Conservation (phyloP, 495 filamentous ascomycete genomes). For the Tirmania nivea region DNA sequence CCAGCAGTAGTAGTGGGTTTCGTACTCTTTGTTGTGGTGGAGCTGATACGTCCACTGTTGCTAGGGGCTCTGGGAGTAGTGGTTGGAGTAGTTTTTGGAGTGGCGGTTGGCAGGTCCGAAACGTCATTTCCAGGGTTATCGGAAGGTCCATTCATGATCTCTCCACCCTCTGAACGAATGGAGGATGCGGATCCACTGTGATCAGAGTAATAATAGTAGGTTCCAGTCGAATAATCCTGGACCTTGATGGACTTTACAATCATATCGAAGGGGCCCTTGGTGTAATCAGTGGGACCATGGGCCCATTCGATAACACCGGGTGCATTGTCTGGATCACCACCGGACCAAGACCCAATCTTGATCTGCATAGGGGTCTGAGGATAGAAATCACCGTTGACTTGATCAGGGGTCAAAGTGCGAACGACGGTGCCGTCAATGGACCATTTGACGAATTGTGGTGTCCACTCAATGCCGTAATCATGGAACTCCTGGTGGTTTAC, state of each 20-base stretch:
- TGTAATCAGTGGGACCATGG: conserved; percentile 53
- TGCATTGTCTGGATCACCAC: conserved; percentile 51
- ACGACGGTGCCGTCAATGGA: conserved; percentile 49
- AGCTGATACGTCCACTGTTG: neutral
- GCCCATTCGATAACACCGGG: conserved; percentile 71
- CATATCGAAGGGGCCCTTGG: conserved; percentile 51
- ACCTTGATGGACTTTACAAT: conserved; percentile 43
- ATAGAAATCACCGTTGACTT: conserved; percentile 44
- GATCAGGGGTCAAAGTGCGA: conserved; percentile 40
- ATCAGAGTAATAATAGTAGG: conserved; percentile 48
- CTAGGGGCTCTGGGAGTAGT: neutral
- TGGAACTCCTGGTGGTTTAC: conserved; percentile 49
- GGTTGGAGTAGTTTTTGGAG: neutral
- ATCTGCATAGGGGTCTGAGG: conserved; percentile 82
- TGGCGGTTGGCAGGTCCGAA: neutral
- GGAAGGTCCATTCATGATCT: neutral
- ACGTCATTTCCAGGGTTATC: neutral
- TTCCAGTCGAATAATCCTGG: conserved; percentile 45
- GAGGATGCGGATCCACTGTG: conserved; percentile 26
- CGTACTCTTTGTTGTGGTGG: neutral
- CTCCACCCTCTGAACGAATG: conserved; percentile 9
- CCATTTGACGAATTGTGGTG: conserved; percentile 53
- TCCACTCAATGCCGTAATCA: conserved; percentile 88
- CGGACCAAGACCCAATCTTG: conserved; percentile 71
- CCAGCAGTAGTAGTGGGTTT: neutral